Conservation (phyloP, 2,329 filamentous ascomycete species). For the Trichoderma gracile region DNA sequence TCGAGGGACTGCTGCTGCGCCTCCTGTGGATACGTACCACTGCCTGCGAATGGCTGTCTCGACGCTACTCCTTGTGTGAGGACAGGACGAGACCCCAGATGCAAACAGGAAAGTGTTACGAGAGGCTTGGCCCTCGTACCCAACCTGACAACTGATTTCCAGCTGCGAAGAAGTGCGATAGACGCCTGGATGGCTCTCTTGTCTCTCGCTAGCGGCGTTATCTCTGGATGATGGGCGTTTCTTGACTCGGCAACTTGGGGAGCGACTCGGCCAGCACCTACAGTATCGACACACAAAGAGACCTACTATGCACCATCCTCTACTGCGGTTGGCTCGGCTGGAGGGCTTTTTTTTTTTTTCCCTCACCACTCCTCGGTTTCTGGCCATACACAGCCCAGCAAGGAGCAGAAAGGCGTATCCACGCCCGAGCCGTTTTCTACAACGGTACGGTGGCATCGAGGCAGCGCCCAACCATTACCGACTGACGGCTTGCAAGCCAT, state of each 20-base stretch:
- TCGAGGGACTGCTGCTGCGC: slow-evolving; percentile 8
- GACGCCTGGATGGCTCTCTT: not conserved
- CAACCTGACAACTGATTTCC: slow-evolving; percentile 8
- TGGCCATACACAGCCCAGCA: slow-evolving; percentile 11
- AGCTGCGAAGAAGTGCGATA: not conserved
- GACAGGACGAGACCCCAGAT: not conserved
- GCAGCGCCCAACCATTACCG: slow-evolving; percentile 9
- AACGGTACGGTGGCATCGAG: slow-evolving; percentile 17
- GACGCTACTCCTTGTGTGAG: slow-evolving; percentile 1
- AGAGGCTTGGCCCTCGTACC: slow-evolving; percentile 12
- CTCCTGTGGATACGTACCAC: slow-evolving; percentile 8
- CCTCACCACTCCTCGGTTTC: not conserved
- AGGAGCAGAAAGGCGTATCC: not conserved
- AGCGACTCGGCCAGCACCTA: slow-evolving; percentile 4
- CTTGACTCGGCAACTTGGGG: slow-evolving; percentile 1
- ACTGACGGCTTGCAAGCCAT: not conserved
- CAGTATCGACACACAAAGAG: not conserved
- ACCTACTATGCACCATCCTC: not conserved
- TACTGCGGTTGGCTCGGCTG: slow-evolving; percentile 24
- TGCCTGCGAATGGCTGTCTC: not conserved
- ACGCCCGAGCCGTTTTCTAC: slow-evolving; percentile 11
- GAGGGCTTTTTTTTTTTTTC: slow-evolving; percentile 3
- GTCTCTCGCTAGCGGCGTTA: not conserved
- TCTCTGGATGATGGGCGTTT: slow-evolving; percentile 8
- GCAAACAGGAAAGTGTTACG: slow-evolving; percentile 10